phyloP scores from a whole-genome alignment of 495 filamentous ascomycete genomes.

The Thermothielavioides terrestris region DNA sequence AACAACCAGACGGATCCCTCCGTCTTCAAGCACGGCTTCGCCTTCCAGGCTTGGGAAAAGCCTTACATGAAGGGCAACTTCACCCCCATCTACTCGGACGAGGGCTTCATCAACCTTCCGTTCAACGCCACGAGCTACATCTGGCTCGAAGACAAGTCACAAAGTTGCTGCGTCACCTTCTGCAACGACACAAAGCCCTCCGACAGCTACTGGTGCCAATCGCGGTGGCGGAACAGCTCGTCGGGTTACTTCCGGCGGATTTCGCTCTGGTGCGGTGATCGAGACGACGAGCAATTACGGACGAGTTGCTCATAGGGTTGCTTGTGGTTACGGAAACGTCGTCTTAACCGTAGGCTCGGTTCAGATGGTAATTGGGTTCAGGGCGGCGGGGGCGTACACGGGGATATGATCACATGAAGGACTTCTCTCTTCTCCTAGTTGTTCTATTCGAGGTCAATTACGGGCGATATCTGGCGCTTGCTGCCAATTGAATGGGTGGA shows the following conservation, averaged over 20 bases:
- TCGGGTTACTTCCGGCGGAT: constrained; percentile 9
- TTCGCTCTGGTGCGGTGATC: constrained; percentile 21
- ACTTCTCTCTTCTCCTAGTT: too few species aligned
- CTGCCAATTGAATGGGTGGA: too few species aligned
- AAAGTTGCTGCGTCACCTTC: constrained; percentile 24
- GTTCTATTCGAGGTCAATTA: too few species aligned
- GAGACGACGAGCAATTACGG: background rate
- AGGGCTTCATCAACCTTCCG: constrained; percentile 18
- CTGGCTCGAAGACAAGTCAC: constrained; percentile 14
- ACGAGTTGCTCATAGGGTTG: background rate
- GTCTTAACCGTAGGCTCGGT: too few species aligned
- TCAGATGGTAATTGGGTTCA: too few species aligned
- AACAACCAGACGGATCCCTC: constrained; percentile 13
- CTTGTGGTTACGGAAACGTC: too few species aligned
- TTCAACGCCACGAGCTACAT: constrained; percentile 16
- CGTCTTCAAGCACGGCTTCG: constrained; percentile 2
- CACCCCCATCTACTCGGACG: constrained; percentile 8
- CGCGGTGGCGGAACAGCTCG: constrained; percentile 1
- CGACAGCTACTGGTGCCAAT: constrained; percentile 12
- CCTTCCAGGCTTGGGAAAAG: constrained; percentile 18
- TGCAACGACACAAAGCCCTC: constrained; percentile 5
- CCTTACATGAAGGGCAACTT: constrained; percentile 6
- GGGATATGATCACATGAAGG: too few species aligned
- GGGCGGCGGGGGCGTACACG: too few species aligned
- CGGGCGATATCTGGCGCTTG: too few species aligned